These are phyloP conservation scores for Penicillium sp. DNA, from an alignment of 2,329 filamentous ascomycete species.

Conservation along the genomic window DNA sequence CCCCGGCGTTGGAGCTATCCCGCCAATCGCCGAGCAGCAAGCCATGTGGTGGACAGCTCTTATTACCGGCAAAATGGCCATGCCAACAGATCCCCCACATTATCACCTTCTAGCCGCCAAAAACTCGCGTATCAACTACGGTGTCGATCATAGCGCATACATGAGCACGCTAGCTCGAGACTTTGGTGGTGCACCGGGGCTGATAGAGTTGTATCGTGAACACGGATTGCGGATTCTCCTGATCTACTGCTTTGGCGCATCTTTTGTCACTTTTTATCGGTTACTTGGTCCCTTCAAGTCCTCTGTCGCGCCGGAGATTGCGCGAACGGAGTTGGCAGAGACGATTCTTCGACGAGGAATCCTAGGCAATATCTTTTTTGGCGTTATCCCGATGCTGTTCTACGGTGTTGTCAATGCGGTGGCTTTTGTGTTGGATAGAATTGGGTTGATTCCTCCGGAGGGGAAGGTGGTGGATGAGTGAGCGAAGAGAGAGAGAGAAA, in stretches of 20 bases:
- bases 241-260: conserved; percentile 19
- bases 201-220: conserved; percentile 16
- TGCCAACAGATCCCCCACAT: conserved; percentile 16
- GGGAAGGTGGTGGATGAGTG: background rate
- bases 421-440: conserved; percentile 11
- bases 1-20: conserved; percentile 21
- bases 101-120: conserved; percentile 18
- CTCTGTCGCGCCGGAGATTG: conserved; percentile 17
- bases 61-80: conserved; percentile 16
- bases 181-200: conserved; percentile 17
- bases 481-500: background rate
- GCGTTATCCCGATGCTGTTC: conserved; percentile 16
- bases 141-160: conserved; percentile 21
- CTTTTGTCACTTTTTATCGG: conserved; percentile 20
- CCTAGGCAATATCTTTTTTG: conserved; percentile 18
- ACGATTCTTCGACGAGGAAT: conserved; percentile 17
- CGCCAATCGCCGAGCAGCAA: conserved; percentile 23
- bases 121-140: conserved; percentile 17
- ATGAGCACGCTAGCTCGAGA: conserved; percentile 20
- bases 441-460: conserved; percentile 12
- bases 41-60: conserved; percentile 22
- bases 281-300: conserved; percentile 19
- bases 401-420: conserved; percentile 20
- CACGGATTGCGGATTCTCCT: conserved; percentile 17
- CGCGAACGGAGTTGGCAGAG: conserved; percentile 17